A percentile compares a stretch with the other conserved stretches of the same genome.
These are phyloP conservation scores for Psilocybe subaeruginosa DNA, from an alignment of 768 basidiomycete species.

Conservation along the genomic window DNA sequence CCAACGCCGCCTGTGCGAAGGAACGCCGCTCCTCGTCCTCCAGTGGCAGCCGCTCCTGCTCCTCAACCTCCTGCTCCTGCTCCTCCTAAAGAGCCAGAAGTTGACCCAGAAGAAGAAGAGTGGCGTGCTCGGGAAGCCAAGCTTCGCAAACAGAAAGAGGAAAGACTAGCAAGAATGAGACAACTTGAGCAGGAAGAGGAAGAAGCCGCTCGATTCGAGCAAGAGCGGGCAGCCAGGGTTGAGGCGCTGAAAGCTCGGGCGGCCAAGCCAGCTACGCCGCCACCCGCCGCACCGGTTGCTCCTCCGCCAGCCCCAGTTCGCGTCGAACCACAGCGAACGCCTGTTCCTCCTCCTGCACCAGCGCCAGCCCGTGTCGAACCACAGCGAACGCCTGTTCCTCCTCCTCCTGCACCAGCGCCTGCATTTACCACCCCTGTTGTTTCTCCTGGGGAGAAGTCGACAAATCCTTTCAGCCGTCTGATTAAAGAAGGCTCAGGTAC, in stretches of 20 bases:
- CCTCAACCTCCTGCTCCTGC: conserved; percentile 25
- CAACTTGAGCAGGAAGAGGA: conserved; percentile 62
- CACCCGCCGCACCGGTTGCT: conserved; percentile 28
- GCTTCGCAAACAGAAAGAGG: conserved; percentile 73
- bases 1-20: conserved; percentile 11
- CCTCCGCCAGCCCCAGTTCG: conserved; percentile 37
- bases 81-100: conserved; percentile 39
- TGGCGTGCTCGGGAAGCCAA: conserved; percentile 72
- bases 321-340: conserved; percentile 33
- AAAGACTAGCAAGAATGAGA: conserved; percentile 46
- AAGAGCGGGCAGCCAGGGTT: conserved; percentile 42
- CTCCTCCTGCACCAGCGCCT: conserved; percentile 26
- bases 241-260: conserved; percentile 34
- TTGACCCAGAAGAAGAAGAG: conserved; percentile 79
- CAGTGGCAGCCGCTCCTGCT: conserved; percentile 17
- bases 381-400: conserved; percentile 26
- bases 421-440: conserved; percentile 33
- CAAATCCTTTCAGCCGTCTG: conserved; percentile 82
- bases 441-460: conserved; percentile 49
- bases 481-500: conserved; percentile 47
- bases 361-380: conserved; percentile 38
- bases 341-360: conserved; percentile 26
- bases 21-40: not conserved
- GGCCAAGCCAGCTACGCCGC: conserved; percentile 28
- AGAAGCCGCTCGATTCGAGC: conserved; percentile 51